Base-by-base conservation (phyloP, 768 basidiomycete species). In the Austroboletus eburneus region DNA sequence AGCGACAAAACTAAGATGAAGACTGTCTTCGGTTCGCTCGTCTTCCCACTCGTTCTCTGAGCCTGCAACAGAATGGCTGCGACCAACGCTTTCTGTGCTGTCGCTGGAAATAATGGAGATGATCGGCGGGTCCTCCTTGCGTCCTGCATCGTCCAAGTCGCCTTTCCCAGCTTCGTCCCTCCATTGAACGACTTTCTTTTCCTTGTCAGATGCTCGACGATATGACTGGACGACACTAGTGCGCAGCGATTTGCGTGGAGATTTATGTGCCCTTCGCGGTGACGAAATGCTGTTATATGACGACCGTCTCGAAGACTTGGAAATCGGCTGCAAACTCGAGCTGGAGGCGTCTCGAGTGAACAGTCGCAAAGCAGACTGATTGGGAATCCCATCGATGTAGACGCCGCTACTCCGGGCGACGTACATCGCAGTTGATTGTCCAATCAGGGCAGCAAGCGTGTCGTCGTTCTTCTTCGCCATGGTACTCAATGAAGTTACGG, bases 11-110 rank as follows among this genome's bases (percentile, higher is more conserved):
- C 74, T 81, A 49, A 82, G 47, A 53, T 72, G 79, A 56, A 86
- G 59, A 59, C 84, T 87, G 41, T 88, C 87, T 8, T 92, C 88
- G 1, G 85, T 87, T 68, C 79, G 86, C 59, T 91, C 88, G 59
- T 91, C 88, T 66, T 91, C 89, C 89, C 90, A 91, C 46, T 92
- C 89, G 62, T 85, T 89, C 56, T 91, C 88, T 5, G 86, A 88
- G 6, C 80, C 75, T 38, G 81, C 76, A 20, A 76, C 64, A 4
- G 82, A 81, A 29, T 66, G 59, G 37, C 56, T 54, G 27, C 62
- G 66, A 29, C 50, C 49, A 39, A 66, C 54, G 36, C 63, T 64
- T 33, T 64, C 63, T 30, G 54, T 37, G 25, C 58, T 73, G 47
- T 80, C 70, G 16, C 63, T 64, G 13, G 72, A 54, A 32, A 71